These are phyloP conservation scores for Phialophora macrospora DNA, from an alignment of 2,329 filamentous ascomycete species.

Conservation along the genomic window DNA sequence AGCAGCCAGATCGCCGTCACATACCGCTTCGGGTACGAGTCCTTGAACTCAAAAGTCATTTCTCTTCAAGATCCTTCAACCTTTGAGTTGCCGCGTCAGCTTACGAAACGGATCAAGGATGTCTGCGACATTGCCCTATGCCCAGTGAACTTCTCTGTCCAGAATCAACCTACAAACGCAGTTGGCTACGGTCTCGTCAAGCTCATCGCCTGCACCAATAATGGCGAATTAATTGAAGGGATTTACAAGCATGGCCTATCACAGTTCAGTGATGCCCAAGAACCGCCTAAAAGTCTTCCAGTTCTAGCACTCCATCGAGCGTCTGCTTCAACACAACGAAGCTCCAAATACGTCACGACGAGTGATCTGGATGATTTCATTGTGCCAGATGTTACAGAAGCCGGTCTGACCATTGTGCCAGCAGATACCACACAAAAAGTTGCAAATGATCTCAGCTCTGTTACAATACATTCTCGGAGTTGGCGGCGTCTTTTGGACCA, in stretches of 20 bases:
- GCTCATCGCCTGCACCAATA: conserved; percentile 14
- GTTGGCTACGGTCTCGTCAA: conserved; percentile 15
- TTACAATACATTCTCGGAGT: conserved; percentile 4
- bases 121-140: conserved; percentile 21
- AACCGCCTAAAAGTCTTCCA: neutral
- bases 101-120: conserved; percentile 5
- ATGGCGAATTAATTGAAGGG: conserved; percentile 25
- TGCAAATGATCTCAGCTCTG: neutral
- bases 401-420: too few species aligned
- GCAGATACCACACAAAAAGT: neutral
- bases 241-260: conserved; percentile 24
- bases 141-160: conserved; percentile 16
- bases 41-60: conserved; percentile 4
- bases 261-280: neutral
- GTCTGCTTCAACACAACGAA: conserved; percentile 11
- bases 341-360: conserved; percentile 23
- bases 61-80: conserved; percentile 24
- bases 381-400: conserved; percentile 18
- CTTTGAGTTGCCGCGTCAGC: conserved; percentile 25
- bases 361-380: conserved; percentile 30
- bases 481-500: conserved; percentile 23
- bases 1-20: conserved; percentile 44
- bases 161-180: neutral
- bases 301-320: neutral
- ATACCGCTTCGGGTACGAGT: conserved; percentile 41